Evolutionary conservation across 2,329 filamentous ascomycete genomes (phyloP).

Genomic region (Penicillium sp.): DNA sequence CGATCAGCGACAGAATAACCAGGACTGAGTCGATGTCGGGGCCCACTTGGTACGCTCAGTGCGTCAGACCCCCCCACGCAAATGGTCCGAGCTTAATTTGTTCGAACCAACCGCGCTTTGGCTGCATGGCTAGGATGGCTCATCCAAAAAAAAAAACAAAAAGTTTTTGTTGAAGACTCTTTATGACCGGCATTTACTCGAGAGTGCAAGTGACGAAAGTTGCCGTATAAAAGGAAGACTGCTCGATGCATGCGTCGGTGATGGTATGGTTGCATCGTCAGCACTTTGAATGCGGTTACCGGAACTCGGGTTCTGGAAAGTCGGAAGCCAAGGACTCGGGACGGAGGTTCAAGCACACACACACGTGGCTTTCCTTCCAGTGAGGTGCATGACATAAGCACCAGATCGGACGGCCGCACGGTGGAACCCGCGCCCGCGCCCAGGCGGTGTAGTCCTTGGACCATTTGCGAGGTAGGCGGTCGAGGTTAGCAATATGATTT

Average conservation of each 20-base stretch:
- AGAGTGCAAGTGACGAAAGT: background rate
- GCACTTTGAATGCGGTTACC: background rate
- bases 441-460: constrained; percentile 14
- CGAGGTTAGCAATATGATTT: constrained; percentile 26
- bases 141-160: too few species aligned
- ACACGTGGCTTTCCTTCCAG: background rate
- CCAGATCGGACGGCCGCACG: background rate
- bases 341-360: too few species aligned
- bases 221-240: too few species aligned
- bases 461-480: constrained; percentile 15
- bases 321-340: background rate
- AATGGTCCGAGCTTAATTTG: background rate
- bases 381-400: background rate
- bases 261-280: background rate
- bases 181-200: too few species aligned
- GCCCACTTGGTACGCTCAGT: constrained; percentile 12
- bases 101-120: background rate
- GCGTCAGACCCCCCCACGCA: constrained; percentile 1
- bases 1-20: constrained; percentile 18
- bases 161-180: too few species aligned
- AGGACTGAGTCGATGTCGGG: constrained; percentile 12
- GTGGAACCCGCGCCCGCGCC: too few species aligned
- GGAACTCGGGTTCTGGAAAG: background rate
- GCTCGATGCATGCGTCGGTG: background rate
- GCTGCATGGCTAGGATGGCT: too few species aligned